These are phyloP conservation scores for Mycena sanguinolenta DNA, from an alignment of 768 basidiomycete genomes.

Conservation along the genomic window DNA sequence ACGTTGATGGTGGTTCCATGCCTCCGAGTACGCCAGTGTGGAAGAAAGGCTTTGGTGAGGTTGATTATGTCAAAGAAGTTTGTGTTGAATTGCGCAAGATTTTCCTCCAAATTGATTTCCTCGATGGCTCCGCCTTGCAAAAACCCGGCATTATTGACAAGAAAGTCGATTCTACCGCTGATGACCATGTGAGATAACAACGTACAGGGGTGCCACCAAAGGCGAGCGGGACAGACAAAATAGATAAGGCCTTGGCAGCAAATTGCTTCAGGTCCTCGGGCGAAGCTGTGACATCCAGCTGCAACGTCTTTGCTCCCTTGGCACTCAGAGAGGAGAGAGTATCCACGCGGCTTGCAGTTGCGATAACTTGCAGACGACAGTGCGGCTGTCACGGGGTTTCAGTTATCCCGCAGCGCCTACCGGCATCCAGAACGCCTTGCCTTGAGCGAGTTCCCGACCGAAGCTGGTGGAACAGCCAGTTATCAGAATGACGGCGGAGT, in stretches of 20 bases:
- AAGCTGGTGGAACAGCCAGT: background rate
- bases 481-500: background rate
- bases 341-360: conserved; percentile 27
- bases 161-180: conserved; percentile 41
- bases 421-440: background rate
- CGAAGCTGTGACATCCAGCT: conserved; percentile 22
- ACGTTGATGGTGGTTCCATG: conserved; percentile 38
- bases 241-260: background rate
- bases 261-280: conserved; percentile 15
- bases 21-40: conserved; percentile 39
- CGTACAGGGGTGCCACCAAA: background rate
- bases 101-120: conserved; percentile 34
- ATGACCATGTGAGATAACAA: background rate
- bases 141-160: conserved; percentile 46
- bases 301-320: conserved; percentile 17
- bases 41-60: conserved; percentile 44
- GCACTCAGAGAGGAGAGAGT: conserved; percentile 3
- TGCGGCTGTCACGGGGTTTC: conserved; percentile 6
- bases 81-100: conserved; percentile 39
- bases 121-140: conserved; percentile 39
- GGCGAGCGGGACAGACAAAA: conserved; percentile 4
- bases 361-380: conserved; percentile 21
- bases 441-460: conserved; percentile 16
- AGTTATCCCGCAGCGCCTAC: background rate
- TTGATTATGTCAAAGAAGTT: conserved; percentile 47